Evolutionary conservation across 441 rosid species (phyloP).

Genomic region (Gossypium schwendimanii): DNA sequence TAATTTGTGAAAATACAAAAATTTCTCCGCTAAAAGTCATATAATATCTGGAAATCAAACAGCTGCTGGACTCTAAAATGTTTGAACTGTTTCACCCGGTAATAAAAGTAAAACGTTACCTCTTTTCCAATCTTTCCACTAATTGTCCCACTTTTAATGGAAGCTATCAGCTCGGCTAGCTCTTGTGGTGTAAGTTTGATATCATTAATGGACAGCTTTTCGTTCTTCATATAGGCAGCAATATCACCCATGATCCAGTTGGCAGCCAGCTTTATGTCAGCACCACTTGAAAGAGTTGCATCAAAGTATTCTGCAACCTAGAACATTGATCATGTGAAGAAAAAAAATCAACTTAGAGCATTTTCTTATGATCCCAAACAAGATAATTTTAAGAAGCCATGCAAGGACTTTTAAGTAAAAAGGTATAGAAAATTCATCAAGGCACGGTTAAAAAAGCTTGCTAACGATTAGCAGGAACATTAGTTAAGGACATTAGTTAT

Average conservation of each 20-base stretch:
- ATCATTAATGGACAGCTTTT: conserved; percentile 59
- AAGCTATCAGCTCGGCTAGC: conserved; percentile 77
- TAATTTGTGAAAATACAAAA: too few species aligned
- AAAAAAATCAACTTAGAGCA: conserved; percentile 9
- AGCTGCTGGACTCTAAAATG: background rate
- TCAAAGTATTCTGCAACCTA: conserved; percentile 85
- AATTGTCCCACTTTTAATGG: conserved; percentile 75
- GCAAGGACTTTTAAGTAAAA: background rate
- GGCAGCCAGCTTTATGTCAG: conserved; percentile 67
- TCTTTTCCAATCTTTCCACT: conserved; percentile 92
- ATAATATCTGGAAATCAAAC: background rate
- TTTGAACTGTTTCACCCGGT: background rate
- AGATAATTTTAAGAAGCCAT: background rate
- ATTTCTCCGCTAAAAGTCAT: too few species aligned
- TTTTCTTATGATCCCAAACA: conserved; percentile 5
- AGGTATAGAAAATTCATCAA: background rate
- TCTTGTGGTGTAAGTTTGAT: conserved; percentile 67
- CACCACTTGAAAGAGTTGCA: conserved; percentile 65
- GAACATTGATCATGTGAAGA: conserved; percentile 16
- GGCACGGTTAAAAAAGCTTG: background rate
- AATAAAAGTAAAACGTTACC: conserved; percentile 28
- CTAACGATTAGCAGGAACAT: background rate
- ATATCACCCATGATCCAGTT: conserved; percentile 96
- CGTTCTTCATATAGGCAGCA: conserved; percentile 81
- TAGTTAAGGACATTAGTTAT: too few species aligned